Percentiles rank a stretch among this genome's conserved stretches.
phyloP scores from a whole-genome alignment of 2,329 filamentous ascomycete genomes.

The Pyricularia pennisetigena region DNA sequence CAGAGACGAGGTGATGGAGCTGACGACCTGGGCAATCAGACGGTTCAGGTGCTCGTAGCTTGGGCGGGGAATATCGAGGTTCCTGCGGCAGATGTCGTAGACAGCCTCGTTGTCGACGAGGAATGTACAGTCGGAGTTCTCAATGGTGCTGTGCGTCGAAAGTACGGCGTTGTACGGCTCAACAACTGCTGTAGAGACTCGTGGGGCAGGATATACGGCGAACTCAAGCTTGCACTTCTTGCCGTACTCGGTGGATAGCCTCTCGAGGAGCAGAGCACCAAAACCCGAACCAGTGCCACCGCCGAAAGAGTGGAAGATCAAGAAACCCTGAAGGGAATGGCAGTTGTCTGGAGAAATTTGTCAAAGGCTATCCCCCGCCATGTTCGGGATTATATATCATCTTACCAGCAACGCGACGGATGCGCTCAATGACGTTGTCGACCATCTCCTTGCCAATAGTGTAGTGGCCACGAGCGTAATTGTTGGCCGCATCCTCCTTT shows the following conservation, averaged over 20 bases:
- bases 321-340: conserved; percentile 57
- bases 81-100: conserved; percentile 66
- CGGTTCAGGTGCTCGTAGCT: conserved; percentile 65
- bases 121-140: conserved; percentile 71
- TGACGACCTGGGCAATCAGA: conserved; percentile 64
- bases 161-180: conserved; percentile 68
- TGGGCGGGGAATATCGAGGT: conserved; percentile 59
- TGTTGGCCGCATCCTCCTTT: conserved; percentile 74
- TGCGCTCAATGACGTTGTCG: conserved; percentile 58
- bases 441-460: conserved; percentile 71
- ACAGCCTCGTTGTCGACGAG: conserved; percentile 67
- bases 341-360: conserved; percentile 31
- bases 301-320: conserved; percentile 67
- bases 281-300: conserved; percentile 66
- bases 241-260: conserved; percentile 62
- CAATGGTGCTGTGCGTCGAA: conserved; percentile 65
- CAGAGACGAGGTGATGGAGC: conserved; percentile 63
- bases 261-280: conserved; percentile 61
- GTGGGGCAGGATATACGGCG: conserved; percentile 60
- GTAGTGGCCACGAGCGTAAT: conserved; percentile 69
- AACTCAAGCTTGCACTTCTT: conserved; percentile 74
- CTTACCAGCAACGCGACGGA: conserved; percentile 53
- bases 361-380: background rate
- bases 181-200: conserved; percentile 59
- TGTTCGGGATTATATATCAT: background rate